These are phyloP conservation scores for Pestalotiopsis fici DNA, from an alignment of 2,329 filamentous ascomycete species.

Conservation along the genomic window DNA sequence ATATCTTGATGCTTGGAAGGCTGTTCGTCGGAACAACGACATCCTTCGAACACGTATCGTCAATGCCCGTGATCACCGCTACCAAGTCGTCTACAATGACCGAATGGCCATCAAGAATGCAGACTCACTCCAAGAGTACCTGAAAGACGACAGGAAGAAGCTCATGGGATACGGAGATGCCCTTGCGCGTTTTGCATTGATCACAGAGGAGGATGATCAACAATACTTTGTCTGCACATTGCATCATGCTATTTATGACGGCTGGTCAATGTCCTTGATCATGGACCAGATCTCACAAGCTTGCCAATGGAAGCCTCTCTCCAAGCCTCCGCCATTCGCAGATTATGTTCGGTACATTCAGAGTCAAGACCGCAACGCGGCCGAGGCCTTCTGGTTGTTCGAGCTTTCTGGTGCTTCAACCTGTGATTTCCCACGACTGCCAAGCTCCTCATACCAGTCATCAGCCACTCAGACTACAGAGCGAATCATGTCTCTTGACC, in stretches of 20 bases:
- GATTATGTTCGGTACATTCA: background rate
- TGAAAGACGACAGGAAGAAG: background rate
- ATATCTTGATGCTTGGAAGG: slow-evolving; percentile 7
- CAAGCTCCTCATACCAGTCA: background rate
- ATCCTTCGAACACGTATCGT: slow-evolving; percentile 7
- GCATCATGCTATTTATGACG: slow-evolving; percentile 87
- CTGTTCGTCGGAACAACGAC: background rate
- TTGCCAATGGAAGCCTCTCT: background rate
- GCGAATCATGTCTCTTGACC: background rate
- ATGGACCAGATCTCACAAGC: slow-evolving; percentile 3
- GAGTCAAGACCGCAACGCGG: background rate
- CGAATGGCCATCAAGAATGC: slow-evolving; percentile 5
- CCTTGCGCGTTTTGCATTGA: slow-evolving; percentile 4
- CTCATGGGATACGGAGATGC: slow-evolving; percentile 4
- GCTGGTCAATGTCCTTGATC: slow-evolving; percentile 56
- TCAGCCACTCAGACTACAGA: background rate
- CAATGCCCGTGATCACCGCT: background rate
- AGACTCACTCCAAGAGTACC: slow-evolving; percentile 4
- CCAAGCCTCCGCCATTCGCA: background rate
- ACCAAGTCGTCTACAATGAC: slow-evolving; percentile 6
- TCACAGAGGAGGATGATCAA: background rate
- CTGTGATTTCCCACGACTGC: background rate
- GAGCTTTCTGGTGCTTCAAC: slow-evolving; percentile 1
- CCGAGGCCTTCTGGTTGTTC: background rate
- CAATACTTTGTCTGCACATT: slow-evolving; percentile 41